phyloP scores from a whole-genome alignment of 2,329 filamentous ascomycete genomes.

The Cryphonectria radicalis region DNA sequence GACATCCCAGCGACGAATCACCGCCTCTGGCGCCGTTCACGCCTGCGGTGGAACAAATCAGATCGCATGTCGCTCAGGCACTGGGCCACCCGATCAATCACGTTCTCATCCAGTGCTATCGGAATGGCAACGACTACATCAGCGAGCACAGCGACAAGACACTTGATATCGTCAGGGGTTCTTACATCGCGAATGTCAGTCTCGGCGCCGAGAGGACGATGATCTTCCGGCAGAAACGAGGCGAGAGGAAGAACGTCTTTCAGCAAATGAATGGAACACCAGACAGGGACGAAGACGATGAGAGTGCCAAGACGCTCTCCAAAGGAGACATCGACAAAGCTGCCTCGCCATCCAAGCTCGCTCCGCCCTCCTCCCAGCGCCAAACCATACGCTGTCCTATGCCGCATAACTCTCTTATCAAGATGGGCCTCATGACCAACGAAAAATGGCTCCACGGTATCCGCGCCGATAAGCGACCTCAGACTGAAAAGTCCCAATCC shows the following conservation, averaged over 20 bases:
- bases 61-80: slow-evolving; percentile 68
- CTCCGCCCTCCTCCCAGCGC: slow-evolving; percentile 44
- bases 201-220: slow-evolving; percentile 91
- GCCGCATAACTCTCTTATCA: slow-evolving; percentile 87
- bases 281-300: background rate
- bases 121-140: slow-evolving; percentile 87
- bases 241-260: slow-evolving; percentile 42
- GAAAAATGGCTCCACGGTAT: slow-evolving; percentile 91
- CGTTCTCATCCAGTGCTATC: slow-evolving; percentile 89
- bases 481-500: slow-evolving; percentile 66
- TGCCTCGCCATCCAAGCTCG: background rate
- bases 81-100: slow-evolving; percentile 88
- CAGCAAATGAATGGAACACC: slow-evolving; percentile 7
- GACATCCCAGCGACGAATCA: slow-evolving; percentile 89
- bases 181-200: slow-evolving; percentile 89
- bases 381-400: slow-evolving; percentile 71
- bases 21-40: slow-evolving; percentile 79
- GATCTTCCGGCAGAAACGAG: slow-evolving; percentile 82
- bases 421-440: slow-evolving; percentile 82
- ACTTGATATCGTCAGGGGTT: slow-evolving; percentile 80
- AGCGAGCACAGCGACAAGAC: slow-evolving; percentile 98
- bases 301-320: background rate
- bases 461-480: slow-evolving; percentile 77
- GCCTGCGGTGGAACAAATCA: slow-evolving; percentile 70
- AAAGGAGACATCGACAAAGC: background rate